These are phyloP conservation scores for Sparassis latifolia DNA, from an alignment of 1,284 basidiomycete genomes.

Conservation along the genomic window DNA sequence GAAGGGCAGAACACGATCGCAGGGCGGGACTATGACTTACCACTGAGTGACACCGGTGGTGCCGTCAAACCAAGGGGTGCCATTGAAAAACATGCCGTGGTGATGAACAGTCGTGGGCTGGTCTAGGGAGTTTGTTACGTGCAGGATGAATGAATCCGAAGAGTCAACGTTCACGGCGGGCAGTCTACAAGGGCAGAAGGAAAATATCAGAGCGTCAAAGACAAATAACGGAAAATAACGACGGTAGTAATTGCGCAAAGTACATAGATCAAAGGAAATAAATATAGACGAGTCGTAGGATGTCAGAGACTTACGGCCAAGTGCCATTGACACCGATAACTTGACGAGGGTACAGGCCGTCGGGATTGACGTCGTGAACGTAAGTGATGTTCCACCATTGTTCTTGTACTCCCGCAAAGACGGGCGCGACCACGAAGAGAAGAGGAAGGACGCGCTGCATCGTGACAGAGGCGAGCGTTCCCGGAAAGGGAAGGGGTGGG, in stretches of 20 bases:
- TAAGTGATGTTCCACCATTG: constrained; percentile 81
- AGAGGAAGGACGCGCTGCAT: constrained; percentile 25
- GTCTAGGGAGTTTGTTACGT: constrained; percentile 70
- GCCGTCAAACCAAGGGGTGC: constrained; percentile 83
- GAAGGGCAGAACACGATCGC: background rate
- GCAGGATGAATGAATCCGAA: constrained; percentile 70
- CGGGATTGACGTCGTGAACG: constrained; percentile 66
- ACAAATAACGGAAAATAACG: background rate
- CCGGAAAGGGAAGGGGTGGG: constrained; percentile 1
- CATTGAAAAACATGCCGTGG: constrained; percentile 93
- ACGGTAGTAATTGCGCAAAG: background rate
- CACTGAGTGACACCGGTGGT: constrained; percentile 81
- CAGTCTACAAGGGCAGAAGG: constrained; percentile 40
- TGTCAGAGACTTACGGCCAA: constrained; percentile 70
- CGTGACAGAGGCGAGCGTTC: constrained; percentile 4
- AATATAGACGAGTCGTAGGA: background rate
- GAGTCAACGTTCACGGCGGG: constrained; percentile 72
- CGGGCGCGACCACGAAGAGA: constrained; percentile 28
- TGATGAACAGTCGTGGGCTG: constrained; percentile 66
- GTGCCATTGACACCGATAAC: constrained; percentile 85
- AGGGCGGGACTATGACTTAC: constrained; percentile 33
- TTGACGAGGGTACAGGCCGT: constrained; percentile 64
- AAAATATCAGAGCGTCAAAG: too few relatives aligned
- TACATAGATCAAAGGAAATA: background rate
- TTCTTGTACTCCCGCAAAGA: constrained; percentile 55